phyloP scores from a whole-genome alignment of 164 flowering plant species.

The Sextonia rubra region DNA sequence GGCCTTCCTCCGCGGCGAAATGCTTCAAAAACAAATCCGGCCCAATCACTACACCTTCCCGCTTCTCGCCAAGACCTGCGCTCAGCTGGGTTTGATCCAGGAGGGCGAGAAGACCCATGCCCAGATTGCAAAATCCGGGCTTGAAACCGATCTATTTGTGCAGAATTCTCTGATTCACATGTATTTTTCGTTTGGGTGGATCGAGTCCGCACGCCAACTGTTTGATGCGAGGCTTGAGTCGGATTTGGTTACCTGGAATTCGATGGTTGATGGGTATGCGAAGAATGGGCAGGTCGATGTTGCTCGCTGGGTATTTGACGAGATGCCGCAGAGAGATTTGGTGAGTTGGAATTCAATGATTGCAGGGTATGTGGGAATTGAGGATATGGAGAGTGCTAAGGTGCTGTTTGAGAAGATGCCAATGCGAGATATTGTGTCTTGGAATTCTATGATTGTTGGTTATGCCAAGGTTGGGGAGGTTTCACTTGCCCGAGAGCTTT shows the following conservation, averaged over 20 bases:
- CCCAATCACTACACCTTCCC: conserved; percentile 66
- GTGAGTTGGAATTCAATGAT: conserved; percentile 57
- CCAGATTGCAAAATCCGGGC: conserved; percentile 40
- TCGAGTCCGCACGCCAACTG: conserved; percentile 35
- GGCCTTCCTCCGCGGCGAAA: conserved; percentile 33
- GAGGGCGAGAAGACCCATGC: conserved; percentile 53
- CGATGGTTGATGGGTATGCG: conserved; percentile 61
- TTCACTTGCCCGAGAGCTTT: conserved; percentile 29
- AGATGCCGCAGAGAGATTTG: conserved; percentile 43
- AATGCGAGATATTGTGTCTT: conserved; percentile 41
- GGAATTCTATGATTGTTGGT: conserved; percentile 71
- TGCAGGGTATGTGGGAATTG: conserved; percentile 37
- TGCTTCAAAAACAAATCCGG: conserved; percentile 28
- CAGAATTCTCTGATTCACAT: conserved; percentile 58
- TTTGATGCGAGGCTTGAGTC: conserved; percentile 35
- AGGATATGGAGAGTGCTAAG: conserved; percentile 34
- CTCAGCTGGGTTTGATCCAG: conserved; percentile 29
- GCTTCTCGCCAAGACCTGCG: conserved; percentile 44
- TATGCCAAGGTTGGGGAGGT: conserved; percentile 40
- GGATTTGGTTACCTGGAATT: conserved; percentile 57
- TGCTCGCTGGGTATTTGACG: conserved; percentile 47
- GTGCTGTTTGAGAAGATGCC: conserved; percentile 42
- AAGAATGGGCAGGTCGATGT: conserved; percentile 43
- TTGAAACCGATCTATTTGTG: conserved; percentile 48
- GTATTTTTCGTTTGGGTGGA: conserved; percentile 38